These are phyloP conservation scores for Rubus idaeus DNA, from an alignment of 306 rosid species.

Conservation along the genomic window DNA sequence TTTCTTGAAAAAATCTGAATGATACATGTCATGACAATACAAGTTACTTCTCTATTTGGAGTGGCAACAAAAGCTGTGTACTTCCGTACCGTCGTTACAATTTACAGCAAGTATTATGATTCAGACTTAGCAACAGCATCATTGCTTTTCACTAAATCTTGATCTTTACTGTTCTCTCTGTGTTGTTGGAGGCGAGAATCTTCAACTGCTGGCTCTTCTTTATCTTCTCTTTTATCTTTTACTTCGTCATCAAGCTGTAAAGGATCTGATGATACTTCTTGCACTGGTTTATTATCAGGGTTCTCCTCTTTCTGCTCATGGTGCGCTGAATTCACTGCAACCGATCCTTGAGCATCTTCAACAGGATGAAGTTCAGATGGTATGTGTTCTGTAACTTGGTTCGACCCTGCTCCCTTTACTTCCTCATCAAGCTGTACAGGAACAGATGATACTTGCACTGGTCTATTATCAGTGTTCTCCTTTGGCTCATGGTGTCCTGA, in stretches of 20 bases:
- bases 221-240: constrained; percentile 17
- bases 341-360: constrained; percentile 32
- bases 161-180: not conserved
- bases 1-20: not conserved
- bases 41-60: not conserved
- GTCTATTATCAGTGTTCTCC: constrained; percentile 21
- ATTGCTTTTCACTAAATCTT: not conserved
- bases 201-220: constrained; percentile 3
- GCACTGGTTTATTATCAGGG: constrained; percentile 20
- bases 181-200: not conserved
- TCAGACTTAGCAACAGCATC: not conserved
- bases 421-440: constrained; percentile 19
- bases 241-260: not conserved
- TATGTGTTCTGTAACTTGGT: constrained; percentile 33
- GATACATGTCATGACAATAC: not conserved
- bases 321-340: constrained; percentile 19
- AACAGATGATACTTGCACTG: constrained; percentile 24
- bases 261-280: not conserved
- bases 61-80: not conserved
- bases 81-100: not conserved
- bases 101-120: not conserved
- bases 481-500: constrained; percentile 21
- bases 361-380: constrained; percentile 31
- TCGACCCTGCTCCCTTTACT: not conserved
- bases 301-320: constrained; percentile 18